phyloP scores from a whole-genome alignment of 2,329 filamentous ascomycete genomes.

The Cladosporium sp. region DNA sequence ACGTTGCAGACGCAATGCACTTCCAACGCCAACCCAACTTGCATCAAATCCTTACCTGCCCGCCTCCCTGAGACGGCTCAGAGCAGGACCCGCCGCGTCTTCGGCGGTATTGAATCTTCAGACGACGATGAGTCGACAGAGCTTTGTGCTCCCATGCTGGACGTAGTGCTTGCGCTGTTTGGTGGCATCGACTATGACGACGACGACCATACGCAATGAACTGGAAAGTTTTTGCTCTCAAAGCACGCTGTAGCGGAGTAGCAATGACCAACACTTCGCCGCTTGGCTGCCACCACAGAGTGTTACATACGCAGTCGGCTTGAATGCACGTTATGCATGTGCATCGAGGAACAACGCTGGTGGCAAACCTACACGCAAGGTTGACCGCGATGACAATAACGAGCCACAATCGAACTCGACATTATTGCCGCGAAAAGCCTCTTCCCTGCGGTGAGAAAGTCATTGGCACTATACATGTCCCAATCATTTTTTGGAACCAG shows the following conservation, averaged over 20 bases:
- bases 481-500: too few relatives aligned
- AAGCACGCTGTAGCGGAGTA: neutral
- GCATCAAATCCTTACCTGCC: neutral
- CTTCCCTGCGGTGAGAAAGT: too few relatives aligned
- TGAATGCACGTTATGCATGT: too few relatives aligned
- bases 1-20: neutral
- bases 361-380: too few relatives aligned
- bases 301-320: too few relatives aligned
- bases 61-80: neutral
- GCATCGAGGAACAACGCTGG: too few relatives aligned
- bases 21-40: neutral
- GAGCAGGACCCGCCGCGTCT: slow-evolving; percentile 30
- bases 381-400: too few relatives aligned
- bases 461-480: too few relatives aligned
- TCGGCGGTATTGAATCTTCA: slow-evolving; percentile 34
- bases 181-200: slow-evolving; percentile 40
- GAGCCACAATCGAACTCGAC: too few relatives aligned
- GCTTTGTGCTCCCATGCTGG: slow-evolving; percentile 43
- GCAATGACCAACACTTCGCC: too few relatives aligned
- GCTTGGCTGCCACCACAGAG: too few relatives aligned
- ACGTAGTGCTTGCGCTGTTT: slow-evolving; percentile 44
- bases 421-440: too few relatives aligned
- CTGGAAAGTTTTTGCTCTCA: neutral
- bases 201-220: neutral
- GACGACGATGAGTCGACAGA: slow-evolving; percentile 33